Evolutionary conservation across 768 basidiomycete species (phyloP), one percentile per base, ranked within the genome.

Genomic region (Rhodotorula babjevae): DNA sequence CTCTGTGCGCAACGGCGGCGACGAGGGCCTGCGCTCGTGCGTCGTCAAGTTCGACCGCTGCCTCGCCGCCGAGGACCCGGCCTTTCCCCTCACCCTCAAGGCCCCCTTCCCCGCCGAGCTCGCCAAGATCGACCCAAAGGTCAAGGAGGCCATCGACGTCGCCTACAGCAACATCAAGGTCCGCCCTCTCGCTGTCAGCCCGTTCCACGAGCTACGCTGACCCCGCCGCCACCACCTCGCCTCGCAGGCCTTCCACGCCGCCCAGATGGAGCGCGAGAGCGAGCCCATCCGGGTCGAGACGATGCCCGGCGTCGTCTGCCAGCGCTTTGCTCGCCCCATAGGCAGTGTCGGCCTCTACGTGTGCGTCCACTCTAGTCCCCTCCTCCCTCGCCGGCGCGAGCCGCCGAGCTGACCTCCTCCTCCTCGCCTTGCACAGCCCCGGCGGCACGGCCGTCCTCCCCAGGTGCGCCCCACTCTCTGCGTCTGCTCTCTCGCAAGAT

Each of bases 401-500:
- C 27, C 36, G 12, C 4, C 12, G 6, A 29, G 53, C 53, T 55
- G 53, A 55, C 53, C 14, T 6, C 16, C 14, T 4, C 10, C 7
- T 14, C n/a, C n/a, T n/a, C n/a, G n/a, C n/a, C 53, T 29, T 27
- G 15, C 21, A 14, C 62, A 72, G 71, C 5, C 96, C 96, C 3
- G 96, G 96, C 42, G 96, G 96, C 25, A 98, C 96, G 9, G 96
- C 96, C 4, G 86, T 98, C 59, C 85, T 99, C 27, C 96, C 96
- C 21, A 94, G 92, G 71, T 72, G 18, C 36, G 61, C 29, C n/a
- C 29, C 9, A 6, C 55, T 19, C 15, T 14, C 44, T 5, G 14
- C 6, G 52, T 63, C 36, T 15, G 12, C 5, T 15, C 14, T 33
- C 25, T 27, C 36, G 5, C 36, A 9, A 36, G 36, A 36, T 52